phyloP scores from a whole-genome alignment of 2,329 filamentous ascomycete species.

The Phaeosphaeriaceae sp. region DNA sequence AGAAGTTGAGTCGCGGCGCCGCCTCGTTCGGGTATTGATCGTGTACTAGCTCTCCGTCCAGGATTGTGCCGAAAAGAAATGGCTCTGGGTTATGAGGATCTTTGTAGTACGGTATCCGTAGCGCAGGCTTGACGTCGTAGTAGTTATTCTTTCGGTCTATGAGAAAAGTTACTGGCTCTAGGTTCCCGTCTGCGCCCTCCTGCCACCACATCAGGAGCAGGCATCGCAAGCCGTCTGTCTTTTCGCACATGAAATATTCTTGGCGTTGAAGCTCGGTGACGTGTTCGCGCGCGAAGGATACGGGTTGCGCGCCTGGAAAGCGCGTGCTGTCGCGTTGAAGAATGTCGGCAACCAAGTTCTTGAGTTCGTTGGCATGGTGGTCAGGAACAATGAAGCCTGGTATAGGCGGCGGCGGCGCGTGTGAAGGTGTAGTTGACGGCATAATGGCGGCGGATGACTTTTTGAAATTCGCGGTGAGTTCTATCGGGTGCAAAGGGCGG shows the following conservation, averaged over 20 bases:
- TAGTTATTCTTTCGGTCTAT: slow-evolving; percentile 99
- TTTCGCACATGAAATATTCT: slow-evolving; percentile 98
- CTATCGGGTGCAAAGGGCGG: neutral
- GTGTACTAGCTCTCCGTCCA: slow-evolving; percentile 93
- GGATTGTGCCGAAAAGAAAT: slow-evolving; percentile 81
- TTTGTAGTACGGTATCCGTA: slow-evolving; percentile 80
- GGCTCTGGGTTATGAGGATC: slow-evolving; percentile 60
- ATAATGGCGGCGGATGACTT: slow-evolving; percentile 12
- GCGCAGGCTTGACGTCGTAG: slow-evolving; percentile 75
- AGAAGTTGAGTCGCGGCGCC: slow-evolving; percentile 73
- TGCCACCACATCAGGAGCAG: slow-evolving; percentile 86
- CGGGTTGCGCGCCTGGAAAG: slow-evolving; percentile 93
- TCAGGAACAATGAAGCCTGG: slow-evolving; percentile 37
- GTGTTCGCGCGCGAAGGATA: slow-evolving; percentile 86
- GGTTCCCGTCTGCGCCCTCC: slow-evolving; percentile 43
- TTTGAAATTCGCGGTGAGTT: neutral
- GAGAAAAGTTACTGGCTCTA: slow-evolving; percentile 73
- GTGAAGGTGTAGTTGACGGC: slow-evolving; percentile 24
- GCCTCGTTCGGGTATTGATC: slow-evolving; percentile 73
- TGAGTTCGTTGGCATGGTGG: slow-evolving; percentile 59
- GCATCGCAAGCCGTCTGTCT: slow-evolving; percentile 95
- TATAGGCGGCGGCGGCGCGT: slow-evolving; percentile 44
- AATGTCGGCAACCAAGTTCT: slow-evolving; percentile 75
- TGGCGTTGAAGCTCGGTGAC: slow-evolving; percentile 79
- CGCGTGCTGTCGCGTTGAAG: slow-evolving; percentile 70